These are phyloP conservation scores for Comarum palustre DNA, from an alignment of 306 rosid species.

Conservation along the genomic window DNA sequence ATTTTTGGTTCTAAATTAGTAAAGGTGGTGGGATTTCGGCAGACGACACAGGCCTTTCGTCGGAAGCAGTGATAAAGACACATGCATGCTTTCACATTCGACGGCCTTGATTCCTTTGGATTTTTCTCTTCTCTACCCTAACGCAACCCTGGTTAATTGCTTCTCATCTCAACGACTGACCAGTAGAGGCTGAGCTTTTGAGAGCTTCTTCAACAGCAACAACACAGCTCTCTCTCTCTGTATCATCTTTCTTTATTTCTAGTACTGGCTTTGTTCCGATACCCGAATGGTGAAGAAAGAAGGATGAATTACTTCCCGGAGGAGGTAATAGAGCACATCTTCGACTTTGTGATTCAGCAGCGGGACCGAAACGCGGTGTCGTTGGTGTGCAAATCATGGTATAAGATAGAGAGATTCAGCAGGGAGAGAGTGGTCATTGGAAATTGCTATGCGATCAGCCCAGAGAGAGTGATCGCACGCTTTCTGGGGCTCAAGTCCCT, in stretches of 20 bases:
- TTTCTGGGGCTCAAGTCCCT: constrained; percentile 65
- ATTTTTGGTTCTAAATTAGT: no score
- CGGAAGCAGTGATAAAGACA: constrained; percentile 73
- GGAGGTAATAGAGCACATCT: constrained; percentile 83
- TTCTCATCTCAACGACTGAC: background rate
- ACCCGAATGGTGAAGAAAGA: constrained; percentile 21
- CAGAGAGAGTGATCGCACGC: constrained; percentile 66
- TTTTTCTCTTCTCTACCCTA: constrained; percentile 21
- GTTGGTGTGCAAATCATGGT: constrained; percentile 86
- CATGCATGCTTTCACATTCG: constrained; percentile 66
- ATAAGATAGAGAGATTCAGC: constrained; percentile 63
- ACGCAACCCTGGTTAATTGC: constrained; percentile 44
- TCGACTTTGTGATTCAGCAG: constrained; percentile 66
- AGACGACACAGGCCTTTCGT: constrained; percentile 34
- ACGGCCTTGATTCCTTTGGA: constrained; percentile 52
- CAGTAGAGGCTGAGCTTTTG: background rate
- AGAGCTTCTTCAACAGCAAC: background rate
- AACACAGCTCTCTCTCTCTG: background rate
- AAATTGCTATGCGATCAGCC: constrained; percentile 77
- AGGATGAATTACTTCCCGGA: constrained; percentile 91
- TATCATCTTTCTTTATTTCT: background rate
- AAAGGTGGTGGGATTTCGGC: no score
- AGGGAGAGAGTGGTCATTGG: constrained; percentile 73
- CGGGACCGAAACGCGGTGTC: constrained; percentile 78
- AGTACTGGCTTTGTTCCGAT: background rate